Evolutionary conservation across 2,329 filamentous ascomycete species (phyloP), one percentile per base, ranked within the genome.

Genomic region (Cyanodermella asteris): DNA sequence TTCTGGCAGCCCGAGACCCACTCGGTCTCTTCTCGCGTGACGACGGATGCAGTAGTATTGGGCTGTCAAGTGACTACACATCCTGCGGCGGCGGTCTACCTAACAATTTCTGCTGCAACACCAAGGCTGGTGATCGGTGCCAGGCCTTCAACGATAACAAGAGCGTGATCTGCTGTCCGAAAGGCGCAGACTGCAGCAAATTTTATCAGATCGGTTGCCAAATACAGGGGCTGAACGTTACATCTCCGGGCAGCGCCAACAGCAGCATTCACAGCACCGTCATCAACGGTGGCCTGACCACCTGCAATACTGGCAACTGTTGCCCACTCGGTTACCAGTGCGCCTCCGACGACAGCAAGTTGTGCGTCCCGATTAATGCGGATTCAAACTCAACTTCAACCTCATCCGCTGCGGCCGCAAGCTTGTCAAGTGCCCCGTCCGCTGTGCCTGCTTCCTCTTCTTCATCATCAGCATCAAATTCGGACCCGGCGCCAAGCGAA

Each of bases 121-220:
- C n/a, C n/a, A 38, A 47, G 13, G 41, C 44, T 16, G 41, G 36
- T 7, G 42, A 43, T 10, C 47, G 39, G 19, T 59, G 55, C 31
- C 35, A 55, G 24, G 44, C 44, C 21, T 28, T 56, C 18, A 53
- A 56, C 30, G 34, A 41, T 26, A 43, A 40, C 7, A 51, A 40
- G 17, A 50, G 51, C 4, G 51, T 44, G 15, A 43, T 59, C 13
- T 59, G 55, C 37, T 59, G 55, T 34, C 53, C 52, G n/a, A 37
- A 41, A 7, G 51, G 49, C 4, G 29, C 38, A 14, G 38, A 41
- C 24, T 59, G 55, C 33, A 33, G 40, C 9, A 46, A 41, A 25
- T 56, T 58, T 23, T 31, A 42, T 16, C 41, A 49, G 1, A 52
- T 56, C 23, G 40, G 42, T 14, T 59, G 55, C 40, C 40, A 58